Evolutionary conservation across 176 grass and related monocot genomes (phyloP).

Genomic region (Oryza nivara): DNA sequence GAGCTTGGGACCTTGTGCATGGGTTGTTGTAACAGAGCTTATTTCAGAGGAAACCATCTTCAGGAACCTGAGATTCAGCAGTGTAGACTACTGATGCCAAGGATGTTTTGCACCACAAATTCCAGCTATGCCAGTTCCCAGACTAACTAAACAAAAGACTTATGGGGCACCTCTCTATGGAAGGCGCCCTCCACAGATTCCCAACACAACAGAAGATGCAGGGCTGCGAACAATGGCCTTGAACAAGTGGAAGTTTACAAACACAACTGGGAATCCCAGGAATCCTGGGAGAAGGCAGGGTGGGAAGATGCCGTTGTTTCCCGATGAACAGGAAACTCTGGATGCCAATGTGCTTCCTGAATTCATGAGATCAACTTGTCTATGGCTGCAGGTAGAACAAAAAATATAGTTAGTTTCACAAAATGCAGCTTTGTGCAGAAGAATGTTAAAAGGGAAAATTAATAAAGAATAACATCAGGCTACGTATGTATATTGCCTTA

Average conservation of each 20-base stretch:
- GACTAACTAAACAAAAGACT: conserved; percentile 48
- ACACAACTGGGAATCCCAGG: conserved; percentile 63
- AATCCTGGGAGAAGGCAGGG: conserved; percentile 76
- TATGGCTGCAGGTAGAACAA: conserved; percentile 52
- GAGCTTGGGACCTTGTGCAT: conserved; percentile 54
- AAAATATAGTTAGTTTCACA: conserved; percentile 35
- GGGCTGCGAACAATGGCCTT: conserved; percentile 96
- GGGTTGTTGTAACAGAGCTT: conserved; percentile 46
- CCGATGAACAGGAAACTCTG: conserved; percentile 93
- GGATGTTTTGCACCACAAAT: conserved; percentile 30
- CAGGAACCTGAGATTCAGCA: conserved; percentile 32
- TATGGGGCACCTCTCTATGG: conserved; percentile 50
- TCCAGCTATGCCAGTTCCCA: conserved; percentile 31
- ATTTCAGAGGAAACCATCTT: conserved; percentile 88
- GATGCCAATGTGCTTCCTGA: conserved; percentile 81
- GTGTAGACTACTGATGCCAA: conserved; percentile 3
- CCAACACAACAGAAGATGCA: conserved; percentile 78
- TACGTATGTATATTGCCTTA: neutral
- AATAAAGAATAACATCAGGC: neutral
- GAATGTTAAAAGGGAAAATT: neutral
- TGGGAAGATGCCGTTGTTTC: conserved; percentile 78
- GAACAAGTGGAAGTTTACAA: conserved; percentile 90
- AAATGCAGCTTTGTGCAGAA: conserved; percentile 3
- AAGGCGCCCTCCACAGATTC: conserved; percentile 54
- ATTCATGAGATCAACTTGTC: conserved; percentile 96